Base-by-base conservation (phyloP, 1,284 basidiomycete genomes). In the Ustilago xerochloae region DNA sequence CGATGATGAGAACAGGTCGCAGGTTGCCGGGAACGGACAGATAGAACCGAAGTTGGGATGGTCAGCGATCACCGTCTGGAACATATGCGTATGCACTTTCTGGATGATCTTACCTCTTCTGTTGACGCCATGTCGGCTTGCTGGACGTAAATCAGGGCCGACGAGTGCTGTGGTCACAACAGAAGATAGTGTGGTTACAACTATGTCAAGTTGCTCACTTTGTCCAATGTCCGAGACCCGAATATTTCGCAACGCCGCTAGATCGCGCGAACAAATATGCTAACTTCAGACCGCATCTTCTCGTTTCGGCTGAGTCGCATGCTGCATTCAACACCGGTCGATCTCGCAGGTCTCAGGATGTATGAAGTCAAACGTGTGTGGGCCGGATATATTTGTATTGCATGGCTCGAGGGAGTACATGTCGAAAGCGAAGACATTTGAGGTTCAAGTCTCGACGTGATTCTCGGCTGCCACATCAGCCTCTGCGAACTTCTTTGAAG, bases 91-190 rank as follows among this genome's bases (percentile, higher is more conserved):
- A 16, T n/a, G n/a, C n/a, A n/a, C n/a, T n/a, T n/a, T n/a, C n/a
- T n/a, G n/a, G n/a, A n/a, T n/a, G n/a, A 10, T 10, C 59, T 62
- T 32, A 63, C 54, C 54, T 57, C 54, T 51, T 52, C 61, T 52
- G 33, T 46, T n/a, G 60, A 63, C 24, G 39, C 10, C 60, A 57
- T 63, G 2, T 6, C 56, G 46, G 18, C 47, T n/a, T 28, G 7
- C 10, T 16, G 16, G 28, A 15, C 13, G n/a, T 35, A 6, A 35
- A 16, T 41, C 16, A 8, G 8, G n/a, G 46, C 28, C 15, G 16
- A 18, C 9, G 4, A 18, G 22, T 32, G 30, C 16, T 29, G 29
- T 48, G 30, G 4, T 9, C 8, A 7, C 33, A 22, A 20, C 2
- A 20, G 35, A 20, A 41, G 18, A 45, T n/a, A 41, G 26, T 41